Evolutionary conservation across 768 basidiomycete species (phyloP), one percentile per base, ranked within the genome.

Genomic region (Boletus edulis): DNA sequence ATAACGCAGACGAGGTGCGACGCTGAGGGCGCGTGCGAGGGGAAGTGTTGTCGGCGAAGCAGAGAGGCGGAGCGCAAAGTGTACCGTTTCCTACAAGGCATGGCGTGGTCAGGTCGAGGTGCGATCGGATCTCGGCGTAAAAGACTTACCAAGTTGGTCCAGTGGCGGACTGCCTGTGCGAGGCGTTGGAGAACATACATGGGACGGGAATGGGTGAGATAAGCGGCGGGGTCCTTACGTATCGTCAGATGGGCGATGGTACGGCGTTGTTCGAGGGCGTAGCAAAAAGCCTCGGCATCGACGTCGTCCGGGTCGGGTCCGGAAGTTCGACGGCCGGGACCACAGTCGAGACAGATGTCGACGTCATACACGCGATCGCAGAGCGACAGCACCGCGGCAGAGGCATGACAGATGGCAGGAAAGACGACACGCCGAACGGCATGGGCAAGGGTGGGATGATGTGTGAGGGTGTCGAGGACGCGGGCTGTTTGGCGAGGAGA

Each of bases 51-150:
- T 46, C 3, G 62, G 58, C 41, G 62, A 63, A 54, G 81, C 77
- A 2, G 82, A 80, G 38, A 85, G 74, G 37, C 82, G 78, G 67
- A 86, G 80, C 35, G 80, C 78, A 15, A 84, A 69, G 54, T 83
- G 75, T 7, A 78, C 78, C 0, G 75, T 74, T 67, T 81, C 78
- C 85, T 86, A 57, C 20, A 20, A 14, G 35, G 12, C 24, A 45
- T 11, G 46, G 20, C n/a, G 47, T 38, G 20, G 56, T 61, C 40
- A 56, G 37, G 46, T 51, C 29, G 41, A 57, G 50, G 18, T 27
- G 15, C 48, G 27, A 45, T 14, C 35, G 39, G 46, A 22, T 4
- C 20, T 38, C 38, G 20, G 15, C 45, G 24, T 15, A 6, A 9
- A 7, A 45, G 14, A 74, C 81, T 63, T 65, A 86, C 85, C 59